Evolutionary conservation across 345 rosid genomes (phyloP), one percentile per base, ranked within the genome.

Genomic region (Citrus glauca): DNA sequence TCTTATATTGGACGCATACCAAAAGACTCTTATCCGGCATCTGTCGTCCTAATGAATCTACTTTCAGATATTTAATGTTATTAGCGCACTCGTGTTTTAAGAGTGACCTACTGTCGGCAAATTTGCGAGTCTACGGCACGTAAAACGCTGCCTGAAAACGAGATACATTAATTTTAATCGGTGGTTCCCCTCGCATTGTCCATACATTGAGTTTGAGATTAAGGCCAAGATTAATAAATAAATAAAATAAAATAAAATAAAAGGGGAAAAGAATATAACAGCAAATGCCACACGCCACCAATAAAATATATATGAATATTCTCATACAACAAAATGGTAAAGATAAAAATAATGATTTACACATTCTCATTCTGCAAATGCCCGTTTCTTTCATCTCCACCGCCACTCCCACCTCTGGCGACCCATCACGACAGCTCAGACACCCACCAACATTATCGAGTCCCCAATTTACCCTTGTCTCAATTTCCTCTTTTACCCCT

Each of bases 271-370:
- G 50, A 78, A 65, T 57, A 27, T 65, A 70, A 27, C 16, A 56
- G 20, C 16, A 13, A 69, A 75, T 33, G 70, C 17, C 40, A 27
- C 55, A 42, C 25, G 60, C n/a, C 10, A 16, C 10, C n/a, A 60
- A 30, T 50, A 75, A 79, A 63, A 72, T 77, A 67, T 74, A 67
- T 79, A n/a, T 83, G 40, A 73, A 81, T 63, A 74, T 76, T 83
- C 53, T 77, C 38, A 14, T 25, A 69, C 76, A 75, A 67, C 37
- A 64, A 32, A 57, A 76, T 37, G 16, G 59, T 17, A 81, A 63
- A 24, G 65, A 33, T 24, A 72, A 65, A 48, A 77, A 65, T 28
- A 72, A 64, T 6, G 72, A 75, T 19, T 35, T 37, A 11, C 17
- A 8, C 65, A 76, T 78, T 45, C 81, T 83, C 16, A 33, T 72